Conservation (phyloP, 202 grass and related monocot species). For the Musa balbisiana region DNA sequence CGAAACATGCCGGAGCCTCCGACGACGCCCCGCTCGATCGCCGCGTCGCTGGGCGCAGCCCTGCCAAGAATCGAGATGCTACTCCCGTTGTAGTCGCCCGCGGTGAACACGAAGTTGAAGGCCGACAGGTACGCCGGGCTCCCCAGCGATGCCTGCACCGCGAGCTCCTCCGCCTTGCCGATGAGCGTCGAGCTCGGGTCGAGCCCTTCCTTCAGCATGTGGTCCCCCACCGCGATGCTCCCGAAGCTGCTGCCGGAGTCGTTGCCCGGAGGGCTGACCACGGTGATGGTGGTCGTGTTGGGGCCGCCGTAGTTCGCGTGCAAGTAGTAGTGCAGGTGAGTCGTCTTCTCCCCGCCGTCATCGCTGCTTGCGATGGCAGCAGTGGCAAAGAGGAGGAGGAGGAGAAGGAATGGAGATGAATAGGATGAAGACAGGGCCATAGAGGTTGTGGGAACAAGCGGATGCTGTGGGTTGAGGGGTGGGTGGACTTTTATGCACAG, state of each 20-base stretch:
- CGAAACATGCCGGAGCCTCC: conserved; percentile 5
- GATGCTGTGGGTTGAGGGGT: too few relatives aligned
- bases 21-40: neutral
- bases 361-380: neutral
- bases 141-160: neutral
- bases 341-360: neutral
- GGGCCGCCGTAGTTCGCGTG: neutral
- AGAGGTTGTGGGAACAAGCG: too few relatives aligned
- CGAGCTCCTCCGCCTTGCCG: neutral
- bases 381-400: neutral
- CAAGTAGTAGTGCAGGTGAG: neutral
- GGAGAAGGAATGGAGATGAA: too few relatives aligned
- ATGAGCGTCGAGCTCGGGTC: neutral
- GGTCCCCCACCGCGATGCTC: neutral
- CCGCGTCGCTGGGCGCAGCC: neutral
- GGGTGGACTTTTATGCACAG: too few relatives aligned
- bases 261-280: neutral
- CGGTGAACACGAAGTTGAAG: conserved; percentile 1
- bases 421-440: too few relatives aligned
- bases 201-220: neutral
- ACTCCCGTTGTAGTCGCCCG: neutral
- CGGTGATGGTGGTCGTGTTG: neutral
- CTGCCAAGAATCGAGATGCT: neutral
- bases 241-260: neutral
- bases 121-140: neutral